Base-by-base conservation (phyloP, 179 eudicot species). In the Corrigiola litoralis region DNA sequence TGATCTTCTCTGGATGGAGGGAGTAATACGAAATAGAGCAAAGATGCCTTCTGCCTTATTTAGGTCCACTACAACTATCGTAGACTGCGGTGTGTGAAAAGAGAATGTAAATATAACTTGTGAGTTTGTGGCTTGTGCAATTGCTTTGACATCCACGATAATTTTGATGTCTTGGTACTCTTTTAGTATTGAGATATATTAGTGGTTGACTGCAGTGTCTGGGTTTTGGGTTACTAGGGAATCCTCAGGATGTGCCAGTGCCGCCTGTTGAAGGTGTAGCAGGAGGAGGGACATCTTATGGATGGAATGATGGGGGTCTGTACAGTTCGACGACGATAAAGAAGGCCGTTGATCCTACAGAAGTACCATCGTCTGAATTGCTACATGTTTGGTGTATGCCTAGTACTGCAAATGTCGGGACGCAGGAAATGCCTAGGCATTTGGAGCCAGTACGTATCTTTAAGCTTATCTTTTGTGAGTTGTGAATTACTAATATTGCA, bases 311-410 rank as follows among this genome's bases (percentile, higher is more conserved):
- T 65, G 79, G 68, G 62, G 74, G 81, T 55, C 31, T 70, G 28
- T 73, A 76, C 25, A 72, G 72, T 77, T 76, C 85, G 23, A 64
- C 66, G 56, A 29, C 68, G 56, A 65, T 87, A 20, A 86, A 80
- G 76, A 94, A 87, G 40, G 57, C 74, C 31, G 77, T 90, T 77
- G 94, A 94, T 68, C 99, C 97, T 6, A 51, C 80, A 24, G 85
- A 80, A 70, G 77, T 90, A 60, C 85, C 90, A 42, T 80, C 97
- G 25, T 79, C 86, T 49, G 96, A 90, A 28, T 77, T 94, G 69
- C 40, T 94, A 62, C 87, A 90, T 61, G 94, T 84, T 41, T 94
- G 99, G 99, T 90, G 89, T 77, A 81, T 94, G 96, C 99, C 99
- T 6, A 94, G 83, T 75, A 84, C 99, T 4, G 91, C 89, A 13